A percentile compares a stretch with the other conserved stretches of the same genome.
These are phyloP conservation scores for Sporothrix euskadiensis DNA, from an alignment of 2,329 filamentous ascomycete genomes.

Conservation along the genomic window DNA sequence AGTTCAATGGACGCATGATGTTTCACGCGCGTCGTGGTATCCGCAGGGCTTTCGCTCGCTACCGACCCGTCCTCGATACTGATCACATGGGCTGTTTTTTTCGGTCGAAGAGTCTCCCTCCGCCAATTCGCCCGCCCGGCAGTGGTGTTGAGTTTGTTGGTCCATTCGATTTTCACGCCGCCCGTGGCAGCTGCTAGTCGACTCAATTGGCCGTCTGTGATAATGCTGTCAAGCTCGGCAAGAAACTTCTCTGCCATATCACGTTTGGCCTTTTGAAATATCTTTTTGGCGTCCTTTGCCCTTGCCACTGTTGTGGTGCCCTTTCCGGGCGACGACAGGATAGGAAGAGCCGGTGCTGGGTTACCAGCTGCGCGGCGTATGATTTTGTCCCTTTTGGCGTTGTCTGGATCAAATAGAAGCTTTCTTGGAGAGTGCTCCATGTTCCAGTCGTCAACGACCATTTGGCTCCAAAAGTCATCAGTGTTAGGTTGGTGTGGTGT, in stretches of 20 bases:
- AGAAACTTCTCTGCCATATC: slow-evolving; percentile 65
- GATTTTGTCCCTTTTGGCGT: slow-evolving; percentile 13
- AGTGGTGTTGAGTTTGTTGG: slow-evolving; percentile 75
- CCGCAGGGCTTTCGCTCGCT: not conserved
- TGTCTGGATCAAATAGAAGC: slow-evolving; percentile 36
- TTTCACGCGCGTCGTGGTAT: slow-evolving; percentile 40
- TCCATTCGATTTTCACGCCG: slow-evolving; percentile 72
- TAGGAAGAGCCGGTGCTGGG: not conserved
- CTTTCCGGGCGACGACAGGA: slow-evolving; percentile 34
- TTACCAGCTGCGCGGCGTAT: not conserved
- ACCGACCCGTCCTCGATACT: slow-evolving; percentile 1
- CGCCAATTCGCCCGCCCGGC: slow-evolving; percentile 76
- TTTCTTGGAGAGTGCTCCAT: slow-evolving; percentile 52
- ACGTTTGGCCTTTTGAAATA: slow-evolving; percentile 64
- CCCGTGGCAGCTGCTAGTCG: slow-evolving; percentile 63
- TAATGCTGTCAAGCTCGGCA: slow-evolving; percentile 63
- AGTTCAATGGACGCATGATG: slow-evolving; percentile 82
- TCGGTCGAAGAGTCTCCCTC: slow-evolving; percentile 54
- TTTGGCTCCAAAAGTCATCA: slow-evolving; percentile 62
- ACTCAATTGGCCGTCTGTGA: slow-evolving; percentile 62
- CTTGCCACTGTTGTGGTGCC: slow-evolving; percentile 38
- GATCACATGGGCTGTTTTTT: slow-evolving; percentile 1
- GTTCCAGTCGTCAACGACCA: slow-evolving; percentile 63
- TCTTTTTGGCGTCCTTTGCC: slow-evolving; percentile 53
- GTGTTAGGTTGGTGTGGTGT: slow-evolving; percentile 56